Conservation (phyloP, 1,284 basidiomycete genomes). For the Cystobasidium pallidum region DNA sequence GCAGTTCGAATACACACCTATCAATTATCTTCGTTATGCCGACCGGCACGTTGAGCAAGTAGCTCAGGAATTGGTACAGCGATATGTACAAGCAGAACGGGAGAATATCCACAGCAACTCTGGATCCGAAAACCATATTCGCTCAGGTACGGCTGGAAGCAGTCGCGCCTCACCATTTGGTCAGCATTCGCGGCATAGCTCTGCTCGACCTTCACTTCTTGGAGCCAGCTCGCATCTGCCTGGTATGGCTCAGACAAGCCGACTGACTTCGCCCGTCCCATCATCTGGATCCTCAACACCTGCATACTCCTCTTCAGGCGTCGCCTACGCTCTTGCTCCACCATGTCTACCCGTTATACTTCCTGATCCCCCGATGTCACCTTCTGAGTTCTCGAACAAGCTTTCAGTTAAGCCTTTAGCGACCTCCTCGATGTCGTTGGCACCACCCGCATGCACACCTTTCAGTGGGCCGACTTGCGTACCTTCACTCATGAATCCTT, state of each 20-base stretch:
- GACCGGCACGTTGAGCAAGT: constrained; percentile 9
- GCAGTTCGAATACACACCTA: constrained; percentile 53
- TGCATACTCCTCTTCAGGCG: constrained; percentile 40
- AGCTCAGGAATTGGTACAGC: constrained; percentile 9
- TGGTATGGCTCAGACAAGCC: constrained; percentile 1
- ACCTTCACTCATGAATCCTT: constrained; percentile 51
- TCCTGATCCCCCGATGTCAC: constrained; percentile 41
- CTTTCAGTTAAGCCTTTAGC: constrained; percentile 44
- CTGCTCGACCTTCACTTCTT: constrained; percentile 19
- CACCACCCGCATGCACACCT: constrained; percentile 67
- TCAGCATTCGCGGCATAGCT: constrained; percentile 13
- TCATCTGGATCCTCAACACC: constrained; percentile 44
- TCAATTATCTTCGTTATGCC: constrained; percentile 44
- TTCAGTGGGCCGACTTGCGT: constrained; percentile 62
- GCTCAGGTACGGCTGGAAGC: constrained; percentile 8
- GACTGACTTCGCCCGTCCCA: constrained; percentile 38
- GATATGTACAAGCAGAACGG: constrained; percentile 26
- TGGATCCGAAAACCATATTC: background rate
- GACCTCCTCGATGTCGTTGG: constrained; percentile 63
- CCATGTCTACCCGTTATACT: constrained; percentile 44
- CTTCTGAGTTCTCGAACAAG: constrained; percentile 21
- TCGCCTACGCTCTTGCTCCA: constrained; percentile 41
- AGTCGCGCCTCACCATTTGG: constrained; percentile 24
- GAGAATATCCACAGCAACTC: constrained; percentile 10
- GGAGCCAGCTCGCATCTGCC: background rate